A percentile compares a stretch with the other conserved stretches of the same genome.
phyloP scores from a whole-genome alignment of 306 rosid species.

The Fagus sylvatica region DNA sequence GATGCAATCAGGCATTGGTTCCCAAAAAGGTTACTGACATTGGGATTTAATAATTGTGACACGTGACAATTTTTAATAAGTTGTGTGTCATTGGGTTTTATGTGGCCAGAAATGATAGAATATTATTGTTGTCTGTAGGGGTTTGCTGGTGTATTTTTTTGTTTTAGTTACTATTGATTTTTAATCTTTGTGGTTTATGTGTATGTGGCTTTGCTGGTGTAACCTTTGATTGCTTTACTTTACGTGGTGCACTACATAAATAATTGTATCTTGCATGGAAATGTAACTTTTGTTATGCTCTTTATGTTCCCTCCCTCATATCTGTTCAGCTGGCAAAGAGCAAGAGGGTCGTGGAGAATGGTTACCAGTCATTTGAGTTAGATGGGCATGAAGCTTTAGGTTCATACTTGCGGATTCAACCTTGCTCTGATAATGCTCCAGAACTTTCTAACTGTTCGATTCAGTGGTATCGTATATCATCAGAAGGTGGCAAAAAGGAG shows the following conservation, averaged over 20 bases:
- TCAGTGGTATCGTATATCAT: constrained; percentile 76
- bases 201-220: background rate
- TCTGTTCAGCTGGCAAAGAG: constrained; percentile 57
- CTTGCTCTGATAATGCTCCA: constrained; percentile 60
- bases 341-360: constrained; percentile 57
- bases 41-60: background rate
- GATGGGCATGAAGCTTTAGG: constrained; percentile 84
- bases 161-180: background rate
- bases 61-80: background rate
- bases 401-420: constrained; percentile 68
- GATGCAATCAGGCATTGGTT: background rate
- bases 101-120: background rate
- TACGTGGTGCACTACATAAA: background rate
- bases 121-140: background rate
- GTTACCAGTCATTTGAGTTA: constrained; percentile 51
- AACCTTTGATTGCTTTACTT: background rate
- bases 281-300: constrained; percentile 5
- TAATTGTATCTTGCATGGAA: background rate
- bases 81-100: background rate
- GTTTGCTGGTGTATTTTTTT: background rate
- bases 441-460: constrained; percentile 64
- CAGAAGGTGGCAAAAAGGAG: constrained; percentile 72
- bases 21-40: background rate
- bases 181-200: background rate
- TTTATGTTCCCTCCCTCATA: constrained; percentile 12